Base-by-base conservation (phyloP, 352 stramenopile species). In the Pythium vanterpoolii region DNA sequence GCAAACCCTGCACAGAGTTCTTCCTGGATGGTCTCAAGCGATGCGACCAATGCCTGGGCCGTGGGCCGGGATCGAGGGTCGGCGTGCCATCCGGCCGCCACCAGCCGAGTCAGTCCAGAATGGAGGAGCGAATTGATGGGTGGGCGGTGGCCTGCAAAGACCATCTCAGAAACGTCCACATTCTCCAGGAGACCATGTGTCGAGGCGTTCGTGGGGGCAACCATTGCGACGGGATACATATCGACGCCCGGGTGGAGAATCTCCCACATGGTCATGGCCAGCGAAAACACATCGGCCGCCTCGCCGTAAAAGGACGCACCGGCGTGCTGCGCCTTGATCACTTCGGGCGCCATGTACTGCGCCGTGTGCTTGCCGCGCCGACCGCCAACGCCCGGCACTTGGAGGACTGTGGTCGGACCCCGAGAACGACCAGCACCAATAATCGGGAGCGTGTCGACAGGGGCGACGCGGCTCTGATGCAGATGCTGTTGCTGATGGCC, bases 181-280 rank as follows among this genome's bases (percentile, higher is more conserved):
- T 62, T 45, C 14, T 46, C 44, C 10, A 9, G 14, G 46, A 43
- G 36, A 9, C 59, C 9, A 42, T 18, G 34, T 3, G 13, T 42
- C 34, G 34, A 38, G 16, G 31, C 31, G 10, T 26, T 48, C 21
- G 10, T 38, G 31, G 57, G 59, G 24, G 23, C 16, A 11, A 54
- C 16, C 28, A 13, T 4, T 52, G 2, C 16, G 10, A 5, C 21
- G 13, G 31, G 13, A 58, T 77, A 79, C 43, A 75, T 76, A 19
- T 62, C 53, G 3, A 30, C 19, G 11, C 64, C 56, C 2, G 69
- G 69, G 40, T 79, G 43, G 3, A 77, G 33, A 18, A 87, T 74
- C 39, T 86, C 72, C 75, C 77, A 84, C 59, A 87, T 67, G 18
- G 75, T 83, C 30, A 84, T 70, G 23, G 50, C 76, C n/a, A 87